Evolutionary conservation across 371 early-diverging fungal genomes (phyloP), one percentile per base, ranked within the genome.

Genomic region (Mortierella sp.): DNA sequence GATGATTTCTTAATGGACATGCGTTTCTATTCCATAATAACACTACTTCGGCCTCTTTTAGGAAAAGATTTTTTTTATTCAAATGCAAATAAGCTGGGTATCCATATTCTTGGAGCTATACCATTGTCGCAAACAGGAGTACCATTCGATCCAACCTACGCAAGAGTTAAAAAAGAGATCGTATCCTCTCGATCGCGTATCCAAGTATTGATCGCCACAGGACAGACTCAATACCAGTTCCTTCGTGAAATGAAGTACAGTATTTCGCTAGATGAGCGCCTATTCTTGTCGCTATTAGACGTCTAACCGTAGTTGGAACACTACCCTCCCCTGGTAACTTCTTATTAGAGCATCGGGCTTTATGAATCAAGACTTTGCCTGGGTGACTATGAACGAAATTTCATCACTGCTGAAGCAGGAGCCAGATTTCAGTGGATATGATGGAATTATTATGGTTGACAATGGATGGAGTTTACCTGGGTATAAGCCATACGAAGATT

Each of bases 391-490:
- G 32, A 76, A 67, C 59, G 67, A 67, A 4, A 43, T 76, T 32
- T 32, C 66, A 3, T 32, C 22, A 1, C 22, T 26, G 1, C 23
- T 65, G 1, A 12, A 7, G 3, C n/a, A 31, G 15, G 65, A 61
- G 13, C 22, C 51, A 6, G 49, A 64, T n/a, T 2, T 28, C 6
- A 15, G 8, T 17, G 61, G 29, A 2, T 76, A 70, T 37, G 64
- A 76, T 34, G 76, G 71, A 6, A 23, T 70, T 9, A 70, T 76
- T 17, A 76, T 76, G 70, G 9, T 76, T 40, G 71, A 70, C 31
- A 62, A 67, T 37, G 56, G 15, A 17, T 70, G 61, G 35, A 31
- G 51, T 17, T 10, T 76, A 43, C 9, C 2, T 17, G 70, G 76
- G 2, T 53, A 70, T 32, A 51, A 19, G 3, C 68, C 76, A 1